Conservation (phyloP, 169 alveolate genomes). For the Plasmodium relictum region DNA sequence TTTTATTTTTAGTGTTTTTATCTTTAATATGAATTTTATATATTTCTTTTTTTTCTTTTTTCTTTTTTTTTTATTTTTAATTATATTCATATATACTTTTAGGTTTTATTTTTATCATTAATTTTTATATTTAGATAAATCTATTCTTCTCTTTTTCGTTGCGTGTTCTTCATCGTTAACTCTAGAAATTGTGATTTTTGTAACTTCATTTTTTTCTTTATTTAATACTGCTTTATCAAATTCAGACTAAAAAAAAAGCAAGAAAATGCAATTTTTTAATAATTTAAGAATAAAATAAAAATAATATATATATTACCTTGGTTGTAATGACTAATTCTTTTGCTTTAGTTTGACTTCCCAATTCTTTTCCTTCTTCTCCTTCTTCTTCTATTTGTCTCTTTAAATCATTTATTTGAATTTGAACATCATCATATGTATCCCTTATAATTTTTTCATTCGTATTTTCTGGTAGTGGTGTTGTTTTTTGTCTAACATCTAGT, state of each 20-base stretch:
- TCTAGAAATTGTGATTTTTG: conserved; percentile 31
- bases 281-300: neutral
- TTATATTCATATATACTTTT: neutral
- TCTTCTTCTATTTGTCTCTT: conserved; percentile 74
- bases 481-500: conserved; percentile 66
- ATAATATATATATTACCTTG: conserved; percentile 25
- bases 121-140: conserved; percentile 57
- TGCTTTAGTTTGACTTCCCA: conserved; percentile 70
- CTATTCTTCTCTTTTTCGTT: conserved; percentile 53
- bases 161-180: conserved; percentile 46
- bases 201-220: conserved; percentile 46
- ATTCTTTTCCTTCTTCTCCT: conserved; percentile 59
- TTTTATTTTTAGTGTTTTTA: too few species aligned
- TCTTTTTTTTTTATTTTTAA: neutral
- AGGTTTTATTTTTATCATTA: neutral
- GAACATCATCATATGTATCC: conserved; percentile 74
- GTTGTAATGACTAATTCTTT: conserved; percentile 54
- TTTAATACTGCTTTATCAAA: conserved; percentile 57
- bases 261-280: too few species aligned
- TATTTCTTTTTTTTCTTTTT: neutral
- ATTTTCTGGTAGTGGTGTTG: conserved; percentile 58
- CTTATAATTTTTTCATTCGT: conserved; percentile 69
- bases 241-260: conserved; percentile 37
- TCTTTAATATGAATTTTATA: too few species aligned
- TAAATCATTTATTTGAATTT: conserved; percentile 71